A percentile compares a stretch with the other conserved stretches of the same genome.
These are phyloP conservation scores for Arachis monticola DNA, from an alignment of 331 rosid genomes.

Conservation along the genomic window DNA sequence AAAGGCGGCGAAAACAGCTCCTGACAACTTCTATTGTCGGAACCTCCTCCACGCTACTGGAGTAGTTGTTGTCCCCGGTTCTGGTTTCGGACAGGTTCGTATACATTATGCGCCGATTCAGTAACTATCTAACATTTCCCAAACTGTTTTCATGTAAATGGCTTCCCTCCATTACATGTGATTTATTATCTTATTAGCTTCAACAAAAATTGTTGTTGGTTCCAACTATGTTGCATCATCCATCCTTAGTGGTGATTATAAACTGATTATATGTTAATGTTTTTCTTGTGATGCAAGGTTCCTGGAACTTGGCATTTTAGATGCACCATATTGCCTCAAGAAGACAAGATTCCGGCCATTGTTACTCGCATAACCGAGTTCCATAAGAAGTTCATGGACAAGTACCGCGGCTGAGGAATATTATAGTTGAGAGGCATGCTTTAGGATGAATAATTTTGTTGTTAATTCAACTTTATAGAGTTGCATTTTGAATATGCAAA, in stretches of 20 bases:
- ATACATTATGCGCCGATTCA: neutral
- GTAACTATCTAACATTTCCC: too few relatives aligned
- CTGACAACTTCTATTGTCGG: conserved; percentile 83
- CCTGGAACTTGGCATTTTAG: conserved; percentile 99
- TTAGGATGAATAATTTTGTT: neutral
- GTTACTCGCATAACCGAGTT: conserved; percentile 77
- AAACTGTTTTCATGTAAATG: neutral
- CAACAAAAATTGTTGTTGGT: neutral
- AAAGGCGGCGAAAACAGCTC: conserved; percentile 63
- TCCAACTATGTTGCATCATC: conserved; percentile 27
- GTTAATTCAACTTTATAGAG: neutral
- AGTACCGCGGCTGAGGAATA: conserved; percentile 61
- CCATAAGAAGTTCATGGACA: conserved; percentile 75
- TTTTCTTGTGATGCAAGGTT: conserved; percentile 57
- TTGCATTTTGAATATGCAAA: conserved; percentile 38
- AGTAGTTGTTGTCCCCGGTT: conserved; percentile 90
- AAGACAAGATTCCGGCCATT: conserved; percentile 88
- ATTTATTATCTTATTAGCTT: neutral
- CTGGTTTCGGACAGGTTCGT: conserved; percentile 97
- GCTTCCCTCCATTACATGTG: neutral
- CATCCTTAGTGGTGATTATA: conserved; percentile 4
- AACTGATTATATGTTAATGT: conserved; percentile 28
- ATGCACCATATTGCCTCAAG: conserved; percentile 92
- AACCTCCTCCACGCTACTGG: conserved; percentile 87
- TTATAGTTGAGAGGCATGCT: neutral